phyloP scores from a whole-genome alignment of 768 basidiomycete species.

The Boletus rufocinnamomeus region DNA sequence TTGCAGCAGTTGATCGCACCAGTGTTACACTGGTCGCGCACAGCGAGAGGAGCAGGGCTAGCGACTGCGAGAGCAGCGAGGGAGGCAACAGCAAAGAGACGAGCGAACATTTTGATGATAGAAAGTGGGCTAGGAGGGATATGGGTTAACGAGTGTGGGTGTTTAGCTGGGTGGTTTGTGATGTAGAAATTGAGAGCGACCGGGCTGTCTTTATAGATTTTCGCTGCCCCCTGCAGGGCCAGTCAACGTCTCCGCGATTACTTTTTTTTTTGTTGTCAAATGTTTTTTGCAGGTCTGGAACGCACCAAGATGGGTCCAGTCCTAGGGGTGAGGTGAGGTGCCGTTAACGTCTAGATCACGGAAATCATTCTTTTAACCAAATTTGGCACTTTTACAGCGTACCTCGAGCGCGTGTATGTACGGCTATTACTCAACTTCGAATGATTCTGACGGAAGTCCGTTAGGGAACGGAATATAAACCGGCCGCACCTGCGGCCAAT shows the following conservation, averaged over 20 bases:
- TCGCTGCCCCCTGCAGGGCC: neutral
- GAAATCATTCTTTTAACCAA: neutral
- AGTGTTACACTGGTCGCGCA: constrained; percentile 14
- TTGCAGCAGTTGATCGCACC: constrained; percentile 20
- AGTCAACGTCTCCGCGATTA: neutral
- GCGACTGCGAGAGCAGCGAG: constrained; percentile 20
- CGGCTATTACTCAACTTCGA: neutral
- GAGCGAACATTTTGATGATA: constrained; percentile 20
- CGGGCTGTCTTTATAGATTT: constrained; percentile 13
- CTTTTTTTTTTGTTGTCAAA: constrained; percentile 2
- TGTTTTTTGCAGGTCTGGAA: constrained; percentile 14
- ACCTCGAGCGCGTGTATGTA: neutral
- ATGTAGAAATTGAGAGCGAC: neutral
- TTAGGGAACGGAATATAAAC: neutral
- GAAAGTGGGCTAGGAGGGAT: neutral
- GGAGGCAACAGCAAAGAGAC: constrained; percentile 16
- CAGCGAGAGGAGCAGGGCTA: neutral
- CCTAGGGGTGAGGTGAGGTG: constrained; percentile 7
- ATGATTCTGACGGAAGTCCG: neutral
- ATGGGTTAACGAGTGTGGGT: constrained; percentile 9
- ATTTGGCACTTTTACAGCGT: neutral
- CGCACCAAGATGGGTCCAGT: neutral
- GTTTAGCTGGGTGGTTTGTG: neutral
- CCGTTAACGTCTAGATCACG: neutral
- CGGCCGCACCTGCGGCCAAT: neutral